Percentiles rank a stretch among this genome's conserved stretches.
These are phyloP conservation scores for Amanita rimosa DNA, from an alignment of 768 basidiomycete species.

Conservation along the genomic window DNA sequence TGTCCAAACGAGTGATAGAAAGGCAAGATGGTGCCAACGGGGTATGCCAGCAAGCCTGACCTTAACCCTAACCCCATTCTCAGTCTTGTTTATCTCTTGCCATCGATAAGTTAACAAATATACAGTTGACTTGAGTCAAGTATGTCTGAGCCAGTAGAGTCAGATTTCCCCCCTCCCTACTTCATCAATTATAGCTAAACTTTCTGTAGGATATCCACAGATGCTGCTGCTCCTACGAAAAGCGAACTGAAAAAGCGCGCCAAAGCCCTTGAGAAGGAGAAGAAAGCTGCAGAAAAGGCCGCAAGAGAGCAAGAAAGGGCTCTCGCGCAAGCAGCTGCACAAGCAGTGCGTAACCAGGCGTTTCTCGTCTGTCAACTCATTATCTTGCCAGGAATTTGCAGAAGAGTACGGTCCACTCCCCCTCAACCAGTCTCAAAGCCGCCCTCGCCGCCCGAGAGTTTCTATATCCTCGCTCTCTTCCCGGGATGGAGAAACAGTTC, in stretches of 20 bases:
- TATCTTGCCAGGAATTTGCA: constrained; percentile 53
- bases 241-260: constrained; percentile 85
- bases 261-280: constrained; percentile 85
- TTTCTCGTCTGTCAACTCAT: constrained; percentile 4
- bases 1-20: constrained; percentile 13
- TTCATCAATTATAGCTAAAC: neutral
- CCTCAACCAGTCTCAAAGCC: constrained; percentile 83
- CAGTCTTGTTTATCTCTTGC: constrained; percentile 9
- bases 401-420: constrained; percentile 77
- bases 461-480: constrained; percentile 56
- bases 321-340: constrained; percentile 51
- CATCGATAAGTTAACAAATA: neutral
- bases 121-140: too few species aligned
- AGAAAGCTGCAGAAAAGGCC: constrained; percentile 79
- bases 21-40: neutral
- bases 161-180: constrained; percentile 3
- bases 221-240: constrained; percentile 57
- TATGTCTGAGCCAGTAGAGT: constrained; percentile 22
- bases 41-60: neutral
- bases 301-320: constrained; percentile 70
- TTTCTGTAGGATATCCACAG: constrained; percentile 4
- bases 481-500: constrained; percentile 62
- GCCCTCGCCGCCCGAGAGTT: constrained; percentile 46
- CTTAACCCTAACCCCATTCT: constrained; percentile 11
- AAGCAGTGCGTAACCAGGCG: constrained; percentile 34